Evolutionary conservation across 192 early-diverging fungal species (phyloP).

Genomic region (Pilobolus umbonatus): DNA sequence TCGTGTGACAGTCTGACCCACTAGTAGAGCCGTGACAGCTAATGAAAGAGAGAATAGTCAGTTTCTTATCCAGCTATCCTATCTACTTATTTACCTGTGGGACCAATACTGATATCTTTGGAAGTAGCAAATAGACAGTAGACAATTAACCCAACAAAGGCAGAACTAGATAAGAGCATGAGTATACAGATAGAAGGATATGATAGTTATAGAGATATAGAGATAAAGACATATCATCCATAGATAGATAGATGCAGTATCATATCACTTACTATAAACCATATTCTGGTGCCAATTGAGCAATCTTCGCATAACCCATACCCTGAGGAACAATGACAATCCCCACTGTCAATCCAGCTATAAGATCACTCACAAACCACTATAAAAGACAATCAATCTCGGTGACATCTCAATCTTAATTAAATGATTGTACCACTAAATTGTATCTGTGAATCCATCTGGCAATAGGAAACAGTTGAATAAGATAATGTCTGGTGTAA

Average conservation of each 20-base stretch:
- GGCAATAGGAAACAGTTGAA: slow-evolving; percentile 29
- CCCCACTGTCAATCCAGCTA: slow-evolving; percentile 76
- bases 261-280: slow-evolving; percentile 60
- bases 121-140: slow-evolving; percentile 73
- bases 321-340: slow-evolving; percentile 71
- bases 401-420: too few relatives aligned
- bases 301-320: slow-evolving; percentile 73
- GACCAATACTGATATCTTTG: slow-evolving; percentile 73
- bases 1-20: slow-evolving; percentile 61
- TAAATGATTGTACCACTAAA: slow-evolving; percentile 9
- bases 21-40: slow-evolving; percentile 74
- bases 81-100: slow-evolving; percentile 20
- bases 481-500: slow-evolving; percentile 19
- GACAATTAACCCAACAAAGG: slow-evolving; percentile 54
- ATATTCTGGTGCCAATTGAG: slow-evolving; percentile 62
- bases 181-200: not conserved
- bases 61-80: not conserved
- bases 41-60: not conserved
- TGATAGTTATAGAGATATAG: not conserved
- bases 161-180: too few relatives aligned
- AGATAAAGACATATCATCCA: not conserved
- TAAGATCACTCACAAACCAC: slow-evolving; percentile 51
- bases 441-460: slow-evolving; percentile 38
- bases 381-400: too few relatives aligned
- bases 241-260: not conserved